Percentiles rank a stretch among this genome's conserved stretches.
phyloP scores from a whole-genome alignment of 2,329 filamentous ascomycete genomes.

The Huntiella decipiens region DNA sequence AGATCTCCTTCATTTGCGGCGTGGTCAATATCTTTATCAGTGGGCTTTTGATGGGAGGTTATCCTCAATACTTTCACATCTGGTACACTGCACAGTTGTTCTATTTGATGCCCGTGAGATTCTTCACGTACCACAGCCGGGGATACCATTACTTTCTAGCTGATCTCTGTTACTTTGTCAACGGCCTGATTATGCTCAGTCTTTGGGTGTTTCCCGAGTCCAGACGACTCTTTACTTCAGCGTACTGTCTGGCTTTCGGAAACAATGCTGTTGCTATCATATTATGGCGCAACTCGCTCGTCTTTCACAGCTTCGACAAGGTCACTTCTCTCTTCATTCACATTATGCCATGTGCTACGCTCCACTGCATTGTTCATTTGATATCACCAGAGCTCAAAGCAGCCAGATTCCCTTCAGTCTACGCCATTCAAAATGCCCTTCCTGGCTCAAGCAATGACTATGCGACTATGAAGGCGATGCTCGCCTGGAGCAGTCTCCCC shows the following conservation, averaged over 20 bases:
- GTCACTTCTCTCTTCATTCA: constrained; percentile 97
- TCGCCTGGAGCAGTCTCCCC: constrained; percentile 81
- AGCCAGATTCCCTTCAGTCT: constrained; percentile 65
- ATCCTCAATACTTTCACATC: constrained; percentile 67
- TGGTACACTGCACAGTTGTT: constrained; percentile 81
- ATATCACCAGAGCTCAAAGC: constrained; percentile 45
- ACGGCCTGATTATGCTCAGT: constrained; percentile 60
- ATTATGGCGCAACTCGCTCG: constrained; percentile 97
- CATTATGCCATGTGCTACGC: constrained; percentile 89
- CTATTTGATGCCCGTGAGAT: constrained; percentile 95
- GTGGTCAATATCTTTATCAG: constrained; percentile 96
- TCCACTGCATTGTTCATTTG: constrained; percentile 84
- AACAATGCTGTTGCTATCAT: constrained; percentile 97
- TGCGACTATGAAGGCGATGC: constrained; percentile 60
- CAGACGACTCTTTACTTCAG: constrained; percentile 77
- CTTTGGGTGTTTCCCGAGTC: constrained; percentile 84
- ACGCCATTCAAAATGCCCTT: constrained; percentile 51
- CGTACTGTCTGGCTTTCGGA: constrained; percentile 81
- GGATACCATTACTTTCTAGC: constrained; percentile 96
- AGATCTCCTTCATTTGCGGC: constrained; percentile 87
- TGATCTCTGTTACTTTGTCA: constrained; percentile 97
- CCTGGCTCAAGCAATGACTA: constrained; percentile 66
- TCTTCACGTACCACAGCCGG: constrained; percentile 73
- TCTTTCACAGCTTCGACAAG: constrained; percentile 97
- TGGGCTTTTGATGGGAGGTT: constrained; percentile 77